These are phyloP conservation scores for Fusarium irregulare DNA, from an alignment of 2,329 filamentous ascomycete genomes.

Conservation along the genomic window DNA sequence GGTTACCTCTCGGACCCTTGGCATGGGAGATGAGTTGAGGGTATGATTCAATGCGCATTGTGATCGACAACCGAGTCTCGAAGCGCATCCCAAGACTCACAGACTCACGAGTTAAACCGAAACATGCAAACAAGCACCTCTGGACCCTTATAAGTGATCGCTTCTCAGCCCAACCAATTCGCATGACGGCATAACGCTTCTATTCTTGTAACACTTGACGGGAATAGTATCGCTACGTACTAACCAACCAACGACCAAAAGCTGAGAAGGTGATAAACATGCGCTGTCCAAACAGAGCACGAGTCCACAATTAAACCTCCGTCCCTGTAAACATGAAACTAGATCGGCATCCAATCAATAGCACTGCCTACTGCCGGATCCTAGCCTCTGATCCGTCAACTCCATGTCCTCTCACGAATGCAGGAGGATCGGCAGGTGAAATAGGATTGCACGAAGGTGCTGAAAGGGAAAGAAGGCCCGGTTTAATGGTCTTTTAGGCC, in stretches of 20 bases:
- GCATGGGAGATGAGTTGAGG: not conserved
- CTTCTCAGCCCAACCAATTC: slow-evolving; percentile 11
- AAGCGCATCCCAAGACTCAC: not conserved
- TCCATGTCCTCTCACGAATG: slow-evolving; percentile 27
- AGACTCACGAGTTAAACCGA: not conserved
- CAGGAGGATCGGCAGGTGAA: slow-evolving; percentile 40
- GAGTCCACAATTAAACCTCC: slow-evolving; percentile 18
- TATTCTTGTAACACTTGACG: slow-evolving; percentile 22
- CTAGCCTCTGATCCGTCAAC: slow-evolving; percentile 22
- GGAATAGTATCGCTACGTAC: slow-evolving; percentile 4
- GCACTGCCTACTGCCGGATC: slow-evolving; percentile 11
- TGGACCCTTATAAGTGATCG: not conserved
- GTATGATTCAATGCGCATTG: slow-evolving; percentile 24
- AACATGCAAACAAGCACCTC: slow-evolving; percentile 15
- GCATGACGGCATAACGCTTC: slow-evolving; percentile 6
- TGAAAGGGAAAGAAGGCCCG: slow-evolving; percentile 23
- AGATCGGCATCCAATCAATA: slow-evolving; percentile 33
- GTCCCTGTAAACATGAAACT: slow-evolving; percentile 31
- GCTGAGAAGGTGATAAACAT: not conserved
- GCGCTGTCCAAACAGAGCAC: not conserved
- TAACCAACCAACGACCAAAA: not conserved
- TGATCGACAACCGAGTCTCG: slow-evolving; percentile 23
- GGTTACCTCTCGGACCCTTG: not conserved
- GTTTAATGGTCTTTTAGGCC: slow-evolving; percentile 30
- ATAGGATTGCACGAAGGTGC: slow-evolving; percentile 24